These are phyloP conservation scores for Cucumis hystrix DNA, from an alignment of 306 rosid genomes.

Conservation along the genomic window DNA sequence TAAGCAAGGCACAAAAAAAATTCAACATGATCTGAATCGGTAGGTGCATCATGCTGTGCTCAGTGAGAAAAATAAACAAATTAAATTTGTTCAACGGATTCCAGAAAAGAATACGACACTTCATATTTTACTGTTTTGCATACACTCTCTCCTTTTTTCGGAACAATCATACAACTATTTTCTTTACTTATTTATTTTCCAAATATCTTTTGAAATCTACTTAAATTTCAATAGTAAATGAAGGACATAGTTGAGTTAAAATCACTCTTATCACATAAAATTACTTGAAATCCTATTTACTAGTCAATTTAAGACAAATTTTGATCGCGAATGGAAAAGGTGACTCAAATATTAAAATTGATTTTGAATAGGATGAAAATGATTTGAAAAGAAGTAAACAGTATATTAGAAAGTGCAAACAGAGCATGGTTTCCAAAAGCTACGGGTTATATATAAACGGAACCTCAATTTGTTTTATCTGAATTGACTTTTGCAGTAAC, in stretches of 20 bases:
- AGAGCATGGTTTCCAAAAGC: background rate
- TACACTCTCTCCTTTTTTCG: too few species aligned
- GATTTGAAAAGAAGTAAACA: background rate
- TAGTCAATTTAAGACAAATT: too few species aligned
- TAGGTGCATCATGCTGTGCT: background rate
- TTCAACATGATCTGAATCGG: background rate
- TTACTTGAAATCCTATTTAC: background rate
- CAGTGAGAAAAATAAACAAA: background rate
- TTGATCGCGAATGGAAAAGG: background rate
- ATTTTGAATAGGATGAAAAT: too few species aligned
- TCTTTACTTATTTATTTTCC: background rate
- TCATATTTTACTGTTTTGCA: background rate
- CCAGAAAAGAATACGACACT: too few species aligned
- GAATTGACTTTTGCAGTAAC: background rate
- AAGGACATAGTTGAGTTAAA: background rate
- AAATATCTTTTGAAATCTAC: background rate
- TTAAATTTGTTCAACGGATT: too few species aligned
- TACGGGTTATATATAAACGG: background rate
- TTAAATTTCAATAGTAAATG: background rate
- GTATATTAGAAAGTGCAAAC: background rate
- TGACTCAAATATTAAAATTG: background rate
- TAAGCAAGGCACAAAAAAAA: background rate
- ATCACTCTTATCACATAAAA: too few species aligned
- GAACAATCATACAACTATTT: background rate
- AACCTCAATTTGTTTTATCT: background rate